Conservation (phyloP, 2,329 filamentous ascomycete species). For the Aspergillus awamori region DNA sequence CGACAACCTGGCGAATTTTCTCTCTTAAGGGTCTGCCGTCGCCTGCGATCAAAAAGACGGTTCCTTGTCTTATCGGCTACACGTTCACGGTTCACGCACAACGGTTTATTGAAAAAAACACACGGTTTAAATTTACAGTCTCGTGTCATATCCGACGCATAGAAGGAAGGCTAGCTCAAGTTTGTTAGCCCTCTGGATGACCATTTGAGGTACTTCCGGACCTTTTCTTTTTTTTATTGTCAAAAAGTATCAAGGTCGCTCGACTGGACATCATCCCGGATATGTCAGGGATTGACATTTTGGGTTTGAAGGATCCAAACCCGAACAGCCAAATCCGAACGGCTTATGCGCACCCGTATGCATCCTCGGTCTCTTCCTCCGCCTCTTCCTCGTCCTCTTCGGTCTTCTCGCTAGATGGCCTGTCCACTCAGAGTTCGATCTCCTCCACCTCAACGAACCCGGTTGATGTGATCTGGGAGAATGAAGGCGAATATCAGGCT, state of each 20-base stretch:
- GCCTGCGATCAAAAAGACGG: slow-evolving; percentile 36
- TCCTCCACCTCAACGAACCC: slow-evolving; percentile 68
- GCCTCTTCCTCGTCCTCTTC: slow-evolving; percentile 76
- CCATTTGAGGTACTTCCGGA: slow-evolving; percentile 21
- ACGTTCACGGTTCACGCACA: slow-evolving; percentile 36
- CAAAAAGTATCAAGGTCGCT: slow-evolving; percentile 21
- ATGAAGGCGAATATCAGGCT: slow-evolving; percentile 36
- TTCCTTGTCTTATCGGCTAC: slow-evolving; percentile 32
- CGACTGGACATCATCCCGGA: slow-evolving; percentile 35
- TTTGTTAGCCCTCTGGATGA: slow-evolving; percentile 16
- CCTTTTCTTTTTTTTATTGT: slow-evolving; percentile 22
- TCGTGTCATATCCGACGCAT: slow-evolving; percentile 19
- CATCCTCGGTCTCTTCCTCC: slow-evolving; percentile 71
- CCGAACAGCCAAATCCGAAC: slow-evolving; percentile 40
- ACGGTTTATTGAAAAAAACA: slow-evolving; percentile 33
- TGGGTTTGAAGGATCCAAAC: slow-evolving; percentile 46
- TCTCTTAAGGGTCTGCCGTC: slow-evolving; percentile 35
- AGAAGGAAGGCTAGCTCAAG: slow-evolving; percentile 11
- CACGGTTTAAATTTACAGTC: slow-evolving; percentile 24
- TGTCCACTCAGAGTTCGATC: slow-evolving; percentile 69
- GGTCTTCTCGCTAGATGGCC: slow-evolving; percentile 70
- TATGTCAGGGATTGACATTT: slow-evolving; percentile 50
- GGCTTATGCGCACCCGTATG: slow-evolving; percentile 60
- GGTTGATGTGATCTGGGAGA: slow-evolving; percentile 56
- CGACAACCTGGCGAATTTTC: slow-evolving; percentile 31